phyloP scores from a whole-genome alignment of 495 filamentous ascomycete species.

The Penicillium nucicola region DNA sequence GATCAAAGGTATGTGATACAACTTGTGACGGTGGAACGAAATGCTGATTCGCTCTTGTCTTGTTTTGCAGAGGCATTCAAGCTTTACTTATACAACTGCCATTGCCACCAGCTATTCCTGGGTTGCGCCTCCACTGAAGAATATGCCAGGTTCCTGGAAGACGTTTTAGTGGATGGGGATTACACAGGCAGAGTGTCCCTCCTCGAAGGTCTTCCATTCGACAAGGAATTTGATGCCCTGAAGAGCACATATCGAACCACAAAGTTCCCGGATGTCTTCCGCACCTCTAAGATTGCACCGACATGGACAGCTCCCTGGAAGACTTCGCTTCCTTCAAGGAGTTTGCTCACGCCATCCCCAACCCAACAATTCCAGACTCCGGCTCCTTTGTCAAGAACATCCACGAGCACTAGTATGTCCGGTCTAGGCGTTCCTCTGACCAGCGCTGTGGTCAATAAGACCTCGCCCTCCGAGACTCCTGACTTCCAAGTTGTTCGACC shows the following conservation, averaged over 20 bases:
- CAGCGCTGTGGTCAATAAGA: slow-evolving; percentile 27
- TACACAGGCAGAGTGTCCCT: slow-evolving; percentile 62
- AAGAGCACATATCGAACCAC: slow-evolving; percentile 54
- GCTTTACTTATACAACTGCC: slow-evolving; percentile 62
- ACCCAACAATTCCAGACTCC: slow-evolving; percentile 32
- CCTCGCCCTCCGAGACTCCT: slow-evolving; percentile 16
- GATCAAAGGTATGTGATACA: slow-evolving; percentile 58
- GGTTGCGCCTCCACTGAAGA: slow-evolving; percentile 75
- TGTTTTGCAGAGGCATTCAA: slow-evolving; percentile 61
- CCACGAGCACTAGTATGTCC: slow-evolving; percentile 39
- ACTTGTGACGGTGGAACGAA: slow-evolving; percentile 3
- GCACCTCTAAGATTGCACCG: slow-evolving; percentile 56
- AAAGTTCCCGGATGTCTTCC: slow-evolving; percentile 65
- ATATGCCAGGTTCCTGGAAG: slow-evolving; percentile 68
- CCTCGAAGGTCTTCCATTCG: slow-evolving; percentile 71
- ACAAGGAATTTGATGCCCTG: slow-evolving; percentile 56
- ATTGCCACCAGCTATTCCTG: slow-evolving; percentile 79
- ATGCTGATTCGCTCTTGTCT: slow-evolving; percentile 5
- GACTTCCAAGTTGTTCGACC: slow-evolving; percentile 46
- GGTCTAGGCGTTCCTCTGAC: slow-evolving; percentile 34
- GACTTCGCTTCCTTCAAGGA: slow-evolving; percentile 30
- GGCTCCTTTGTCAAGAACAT: slow-evolving; percentile 35
- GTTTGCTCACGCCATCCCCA: slow-evolving; percentile 41
- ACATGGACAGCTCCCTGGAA: slow-evolving; percentile 37
- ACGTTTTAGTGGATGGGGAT: slow-evolving; percentile 49